Conservation (phyloP, 345 rosid species). For the Eucalyptus cladocalyx region DNA sequence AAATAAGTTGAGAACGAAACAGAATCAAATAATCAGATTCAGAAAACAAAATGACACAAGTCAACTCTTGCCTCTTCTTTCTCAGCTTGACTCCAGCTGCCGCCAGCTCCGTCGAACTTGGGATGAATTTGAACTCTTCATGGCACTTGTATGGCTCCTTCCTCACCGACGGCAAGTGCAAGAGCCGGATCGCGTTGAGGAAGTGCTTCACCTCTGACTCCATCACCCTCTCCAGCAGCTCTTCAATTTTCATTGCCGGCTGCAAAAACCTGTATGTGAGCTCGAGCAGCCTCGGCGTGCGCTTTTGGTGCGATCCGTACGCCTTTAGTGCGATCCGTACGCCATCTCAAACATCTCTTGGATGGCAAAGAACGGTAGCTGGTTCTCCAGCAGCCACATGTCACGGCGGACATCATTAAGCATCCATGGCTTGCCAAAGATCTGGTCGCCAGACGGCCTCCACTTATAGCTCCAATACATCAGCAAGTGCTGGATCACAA, state of each 20-base stretch:
- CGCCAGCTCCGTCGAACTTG: background rate
- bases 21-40: background rate
- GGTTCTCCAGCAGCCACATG: slow-evolving; percentile 11
- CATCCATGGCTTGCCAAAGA: background rate
- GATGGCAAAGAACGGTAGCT: slow-evolving; percentile 6
- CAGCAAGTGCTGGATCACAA: background rate
- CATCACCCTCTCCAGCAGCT: background rate
- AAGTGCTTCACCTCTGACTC: background rate
- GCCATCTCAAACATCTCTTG: background rate
- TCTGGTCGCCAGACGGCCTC: background rate
- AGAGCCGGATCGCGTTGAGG: background rate
- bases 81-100: background rate
- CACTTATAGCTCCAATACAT: background rate
- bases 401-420: background rate
- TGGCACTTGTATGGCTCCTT: background rate
- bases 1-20: background rate
- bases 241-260: background rate
- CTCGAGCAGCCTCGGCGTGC: background rate
- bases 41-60: background rate
- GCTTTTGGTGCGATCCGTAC: background rate
- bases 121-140: background rate
- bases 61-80: background rate
- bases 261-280: background rate
- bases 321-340: background rate
- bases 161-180: background rate